phyloP scores from a whole-genome alignment of 192 early-diverging fungal species.

The Glomus cerebriforme region DNA sequence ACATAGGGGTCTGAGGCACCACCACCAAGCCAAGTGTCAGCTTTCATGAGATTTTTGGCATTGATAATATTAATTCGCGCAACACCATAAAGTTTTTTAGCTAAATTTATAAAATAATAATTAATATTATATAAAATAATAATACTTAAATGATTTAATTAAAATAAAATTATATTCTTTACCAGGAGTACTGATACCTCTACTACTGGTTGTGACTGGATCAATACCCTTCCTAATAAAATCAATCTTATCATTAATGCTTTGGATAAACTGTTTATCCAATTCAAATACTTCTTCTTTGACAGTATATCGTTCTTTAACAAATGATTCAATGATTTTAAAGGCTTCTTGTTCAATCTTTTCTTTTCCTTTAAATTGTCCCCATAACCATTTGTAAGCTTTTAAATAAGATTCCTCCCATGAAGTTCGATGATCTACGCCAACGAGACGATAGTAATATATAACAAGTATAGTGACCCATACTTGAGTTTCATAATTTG shows the following conservation, averaged over 20 bases:
- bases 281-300: neutral
- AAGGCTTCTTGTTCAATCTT: constrained; percentile 17
- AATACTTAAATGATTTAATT: neutral
- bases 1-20: constrained; percentile 92
- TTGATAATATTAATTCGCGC: constrained; percentile 71
- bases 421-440: constrained; percentile 4
- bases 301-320: constrained; percentile 8
- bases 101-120: neutral
- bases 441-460: constrained; percentile 18
- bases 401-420: constrained; percentile 7
- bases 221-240: neutral
- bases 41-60: constrained; percentile 77
- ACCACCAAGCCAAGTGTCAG: constrained; percentile 56
- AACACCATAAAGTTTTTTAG: constrained; percentile 64
- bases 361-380: constrained; percentile 22
- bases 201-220: neutral
- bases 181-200: neutral
- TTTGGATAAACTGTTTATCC: neutral
- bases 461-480: constrained; percentile 16
- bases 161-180: neutral
- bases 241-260: neutral
- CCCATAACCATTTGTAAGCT: constrained; percentile 29
- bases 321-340: neutral
- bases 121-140: too few species aligned
- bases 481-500: neutral